Conservation (phyloP, 768 basidiomycete genomes). For the Pulveroboletus ravenelii region DNA sequence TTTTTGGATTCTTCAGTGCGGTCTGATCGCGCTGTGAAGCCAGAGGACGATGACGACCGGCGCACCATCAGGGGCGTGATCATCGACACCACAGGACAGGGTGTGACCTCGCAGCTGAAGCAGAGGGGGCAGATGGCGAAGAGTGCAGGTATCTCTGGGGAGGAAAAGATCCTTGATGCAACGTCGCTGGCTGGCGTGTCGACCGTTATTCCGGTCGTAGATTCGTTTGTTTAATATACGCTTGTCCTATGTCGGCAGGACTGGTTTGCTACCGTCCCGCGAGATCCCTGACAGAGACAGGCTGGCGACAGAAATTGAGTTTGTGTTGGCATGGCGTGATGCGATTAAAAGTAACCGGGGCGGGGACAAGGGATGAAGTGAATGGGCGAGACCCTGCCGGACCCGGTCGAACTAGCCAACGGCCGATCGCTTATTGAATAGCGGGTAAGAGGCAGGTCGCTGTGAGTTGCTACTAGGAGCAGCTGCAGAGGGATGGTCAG, state of each 20-base stretch:
- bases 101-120: slow-evolving; percentile 11
- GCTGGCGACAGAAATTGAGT: slow-evolving; percentile 4
- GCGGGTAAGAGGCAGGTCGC: background rate
- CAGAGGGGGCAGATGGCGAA: slow-evolving; percentile 5
- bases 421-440: background rate
- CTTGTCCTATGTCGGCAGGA: background rate
- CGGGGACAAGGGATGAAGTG: slow-evolving; percentile 17
- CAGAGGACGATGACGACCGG: slow-evolving; percentile 42
- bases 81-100: slow-evolving; percentile 15
- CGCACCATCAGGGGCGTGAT: slow-evolving; percentile 33
- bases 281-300: slow-evolving; percentile 4
- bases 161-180: slow-evolving; percentile 20
- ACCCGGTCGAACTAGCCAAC: slow-evolving; percentile 9
- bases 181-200: slow-evolving; percentile 11
- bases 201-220: slow-evolving; percentile 19
- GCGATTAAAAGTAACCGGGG: slow-evolving; percentile 1
- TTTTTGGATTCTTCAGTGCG: slow-evolving; percentile 8
- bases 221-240: slow-evolving; percentile 17
- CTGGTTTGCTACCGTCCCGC: background rate
- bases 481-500: background rate
- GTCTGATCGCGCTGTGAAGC: slow-evolving; percentile 5
- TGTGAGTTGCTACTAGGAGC: background rate
- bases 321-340: slow-evolving; percentile 11
- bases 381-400: slow-evolving; percentile 20
- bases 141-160: slow-evolving; percentile 7